Conservation (phyloP, 2,329 filamentous ascomycete species). For the Diaporthe sp. region DNA sequence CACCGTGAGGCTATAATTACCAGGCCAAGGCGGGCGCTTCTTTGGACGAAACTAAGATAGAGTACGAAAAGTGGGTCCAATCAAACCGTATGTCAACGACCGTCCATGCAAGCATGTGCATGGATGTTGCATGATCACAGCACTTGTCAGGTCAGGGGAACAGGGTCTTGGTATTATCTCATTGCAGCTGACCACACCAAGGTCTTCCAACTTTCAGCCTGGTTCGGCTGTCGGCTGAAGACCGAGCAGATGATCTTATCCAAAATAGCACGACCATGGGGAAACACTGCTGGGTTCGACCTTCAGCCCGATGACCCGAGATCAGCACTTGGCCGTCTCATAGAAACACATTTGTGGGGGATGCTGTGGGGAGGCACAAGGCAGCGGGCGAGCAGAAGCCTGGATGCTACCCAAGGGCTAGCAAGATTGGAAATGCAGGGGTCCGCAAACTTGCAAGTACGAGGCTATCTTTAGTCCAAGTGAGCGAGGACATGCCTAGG, state of each 20-base stretch:
- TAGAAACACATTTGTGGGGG: constrained; percentile 8
- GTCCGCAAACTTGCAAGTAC: not conserved
- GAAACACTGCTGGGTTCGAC: not conserved
- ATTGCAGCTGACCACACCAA: not conserved
- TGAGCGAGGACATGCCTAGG: not conserved
- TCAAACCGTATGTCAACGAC: constrained; percentile 11
- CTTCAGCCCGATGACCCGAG: not conserved
- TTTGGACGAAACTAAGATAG: constrained; percentile 23
- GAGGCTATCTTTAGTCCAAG: constrained; percentile 20
- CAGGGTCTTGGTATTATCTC: not conserved
- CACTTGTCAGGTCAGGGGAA: constrained; percentile 4
- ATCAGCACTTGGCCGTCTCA: constrained; percentile 16
- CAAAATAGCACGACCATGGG: not conserved
- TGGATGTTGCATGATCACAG: constrained; percentile 2
- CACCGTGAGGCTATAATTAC: constrained; percentile 6
- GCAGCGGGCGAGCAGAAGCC: not conserved
- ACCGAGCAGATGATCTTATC: constrained; percentile 8
- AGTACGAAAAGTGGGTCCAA: constrained; percentile 13
- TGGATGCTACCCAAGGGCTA: constrained; percentile 2
- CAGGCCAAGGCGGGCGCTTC: constrained; percentile 1
- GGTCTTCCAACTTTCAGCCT: constrained; percentile 3
- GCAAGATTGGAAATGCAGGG: not conserved
- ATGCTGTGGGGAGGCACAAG: not conserved
- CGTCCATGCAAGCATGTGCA: not conserved
- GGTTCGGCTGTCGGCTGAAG: not conserved